Conservation (phyloP, 306 rosid genomes). For the Cercis canadensis region DNA sequence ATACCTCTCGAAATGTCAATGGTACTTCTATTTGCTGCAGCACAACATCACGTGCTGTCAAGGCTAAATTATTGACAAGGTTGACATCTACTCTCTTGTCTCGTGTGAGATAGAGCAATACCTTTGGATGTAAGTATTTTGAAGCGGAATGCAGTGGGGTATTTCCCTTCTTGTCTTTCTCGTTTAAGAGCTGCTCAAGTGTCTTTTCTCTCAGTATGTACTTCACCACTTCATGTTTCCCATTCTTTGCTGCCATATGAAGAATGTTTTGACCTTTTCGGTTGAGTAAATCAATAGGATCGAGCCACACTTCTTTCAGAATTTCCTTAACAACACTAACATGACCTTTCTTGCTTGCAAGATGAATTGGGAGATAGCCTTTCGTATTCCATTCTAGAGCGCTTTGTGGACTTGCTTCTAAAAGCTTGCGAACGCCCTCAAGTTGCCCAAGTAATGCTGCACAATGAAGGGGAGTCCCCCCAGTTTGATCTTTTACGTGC, state of each 20-base stretch:
- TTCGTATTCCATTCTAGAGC: background rate
- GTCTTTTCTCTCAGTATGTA: background rate
- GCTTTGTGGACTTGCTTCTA: accelerated
- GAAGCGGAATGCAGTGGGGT: constrained; percentile 34
- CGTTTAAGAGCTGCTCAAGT: background rate
- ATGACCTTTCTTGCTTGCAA: constrained; percentile 20
- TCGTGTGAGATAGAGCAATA: background rate
- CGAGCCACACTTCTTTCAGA: background rate
- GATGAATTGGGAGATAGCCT: constrained; percentile 18
- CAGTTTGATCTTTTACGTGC: background rate
- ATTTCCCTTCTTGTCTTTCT: constrained; percentile 15
- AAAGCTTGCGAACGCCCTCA: background rate
- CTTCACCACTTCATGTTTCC: constrained; percentile 9
- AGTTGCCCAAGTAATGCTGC: background rate
- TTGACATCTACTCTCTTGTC: background rate
- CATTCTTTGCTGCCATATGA: constrained; percentile 12
- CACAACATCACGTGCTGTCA: background rate
- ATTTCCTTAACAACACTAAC: background rate
- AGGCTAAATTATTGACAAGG: background rate
- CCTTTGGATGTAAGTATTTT: background rate
- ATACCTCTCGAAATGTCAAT: background rate
- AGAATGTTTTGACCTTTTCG: constrained; percentile 9
- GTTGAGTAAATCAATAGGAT: background rate
- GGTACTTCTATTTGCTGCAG: background rate
- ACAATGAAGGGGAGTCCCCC: background rate